Base-by-base conservation (phyloP, 306 rosid genomes). In the Vigna angularis region DNA sequence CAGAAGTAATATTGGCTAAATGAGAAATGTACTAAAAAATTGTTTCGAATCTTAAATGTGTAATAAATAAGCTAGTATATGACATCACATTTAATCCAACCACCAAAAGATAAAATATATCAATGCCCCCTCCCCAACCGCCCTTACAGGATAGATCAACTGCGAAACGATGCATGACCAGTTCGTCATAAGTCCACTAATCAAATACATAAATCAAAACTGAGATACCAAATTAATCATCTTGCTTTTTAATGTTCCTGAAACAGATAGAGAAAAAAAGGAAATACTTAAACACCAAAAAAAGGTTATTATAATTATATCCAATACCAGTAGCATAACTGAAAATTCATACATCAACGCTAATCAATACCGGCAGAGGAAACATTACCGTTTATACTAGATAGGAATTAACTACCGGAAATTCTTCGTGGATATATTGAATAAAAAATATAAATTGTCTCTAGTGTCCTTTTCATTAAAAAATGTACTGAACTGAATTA, bases 181-280 rank as follows among this genome's bases (percentile, higher is more conserved):
- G 76, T 70, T 28, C 9, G 48, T 52, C 16, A 9, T 61, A 70
- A 58, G 45, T 59, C 48, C 38, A 55, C 20, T 42, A 6, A 77
- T 9, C 12, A 42, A 82, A 36, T 42, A 66, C 55, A 28, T 13
- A 53, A 42, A 66, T 28, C 73, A 78, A 79, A 83, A 81, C 45
- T 36, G 66, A 57, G 64, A 32, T 81, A 71, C 69, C 65, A 24
- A 10, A 56, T 26, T 59, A 13, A 61, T 30, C 80, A 57, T 57
- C 80, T 57, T 58, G 55, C 22, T 48, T 74, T 74, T 47, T 49
- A n/a, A 0, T 16, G 48, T 47, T 81, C 80, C 84, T 81, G 84
- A 57, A 74, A 57, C 15, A 34, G 48, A 58, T 11, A 11, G 28
- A 38, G 5, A 15, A 16, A 18, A 24, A 26, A 6, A 5, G 5